A percentile compares a stretch with the other conserved stretches of the same genome.
phyloP scores from a whole-genome alignment of 495 filamentous ascomycete genomes.

The Tuber magnatum region DNA sequence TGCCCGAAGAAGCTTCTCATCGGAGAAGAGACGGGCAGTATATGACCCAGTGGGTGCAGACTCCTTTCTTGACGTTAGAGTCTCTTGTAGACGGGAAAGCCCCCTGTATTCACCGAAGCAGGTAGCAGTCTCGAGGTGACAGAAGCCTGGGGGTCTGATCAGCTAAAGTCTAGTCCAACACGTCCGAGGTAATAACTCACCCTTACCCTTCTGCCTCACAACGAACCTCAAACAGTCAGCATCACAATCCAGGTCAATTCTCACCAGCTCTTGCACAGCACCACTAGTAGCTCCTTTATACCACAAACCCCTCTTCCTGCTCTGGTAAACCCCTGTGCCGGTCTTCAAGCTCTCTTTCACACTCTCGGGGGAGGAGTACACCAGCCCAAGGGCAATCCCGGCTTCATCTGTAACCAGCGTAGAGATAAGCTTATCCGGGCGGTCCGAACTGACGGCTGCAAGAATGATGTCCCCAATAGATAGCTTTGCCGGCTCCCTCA shows the following conservation, averaged over 20 bases:
- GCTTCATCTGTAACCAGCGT: constrained; percentile 84
- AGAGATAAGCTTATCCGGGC: constrained; percentile 73
- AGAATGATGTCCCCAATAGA: constrained; percentile 63
- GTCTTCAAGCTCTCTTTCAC: constrained; percentile 77
- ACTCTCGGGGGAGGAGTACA: constrained; percentile 89
- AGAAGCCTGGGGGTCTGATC: constrained; percentile 60
- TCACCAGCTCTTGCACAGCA: constrained; percentile 80
- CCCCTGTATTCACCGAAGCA: constrained; percentile 85
- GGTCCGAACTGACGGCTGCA: constrained; percentile 64
- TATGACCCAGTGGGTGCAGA: constrained; percentile 85
- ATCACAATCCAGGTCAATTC: constrained; percentile 82
- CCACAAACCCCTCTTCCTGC: constrained; percentile 88
- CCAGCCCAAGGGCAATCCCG: constrained; percentile 76
- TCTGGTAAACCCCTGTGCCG: constrained; percentile 90
- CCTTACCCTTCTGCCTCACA: constrained; percentile 77
- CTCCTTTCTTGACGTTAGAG: constrained; percentile 66
- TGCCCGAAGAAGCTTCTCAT: constrained; percentile 76
- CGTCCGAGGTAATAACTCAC: constrained; percentile 39
- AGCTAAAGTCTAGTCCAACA: constrained; percentile 1
- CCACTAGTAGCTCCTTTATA: constrained; percentile 93
- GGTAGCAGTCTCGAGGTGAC: constrained; percentile 80
- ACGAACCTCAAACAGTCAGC: constrained; percentile 82
- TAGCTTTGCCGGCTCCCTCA: constrained; percentile 52
- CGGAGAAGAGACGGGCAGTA: constrained; percentile 83
- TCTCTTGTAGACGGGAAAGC: constrained; percentile 75